A percentile compares a stretch with the other conserved stretches of the same genome.
These are phyloP conservation scores for Hypoxylon sp. DNA, from an alignment of 2,329 filamentous ascomycete species.

Conservation along the genomic window DNA sequence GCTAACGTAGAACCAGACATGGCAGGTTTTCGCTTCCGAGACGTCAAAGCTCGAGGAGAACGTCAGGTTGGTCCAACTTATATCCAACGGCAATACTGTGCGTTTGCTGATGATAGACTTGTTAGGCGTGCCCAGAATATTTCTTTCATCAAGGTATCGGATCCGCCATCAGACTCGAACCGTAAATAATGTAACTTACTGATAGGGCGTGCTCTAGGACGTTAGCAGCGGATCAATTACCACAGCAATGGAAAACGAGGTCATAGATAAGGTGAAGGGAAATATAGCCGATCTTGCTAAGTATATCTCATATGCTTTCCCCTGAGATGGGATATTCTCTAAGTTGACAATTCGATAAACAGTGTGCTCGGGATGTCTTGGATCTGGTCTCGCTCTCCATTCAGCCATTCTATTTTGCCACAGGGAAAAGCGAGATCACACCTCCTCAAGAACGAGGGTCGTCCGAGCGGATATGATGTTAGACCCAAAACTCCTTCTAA, in stretches of 20 bases:
- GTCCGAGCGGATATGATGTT: slow-evolving; percentile 3
- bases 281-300: slow-evolving; percentile 3
- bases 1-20: slow-evolving; percentile 1
- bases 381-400: neutral
- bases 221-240: neutral
- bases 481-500: neutral
- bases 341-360: neutral
- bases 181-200: neutral
- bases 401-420: neutral
- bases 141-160: slow-evolving; percentile 1
- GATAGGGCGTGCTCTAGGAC: neutral
- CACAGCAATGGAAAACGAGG: neutral
- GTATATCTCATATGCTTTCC: neutral
- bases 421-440: slow-evolving; percentile 2
- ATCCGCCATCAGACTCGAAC: neutral
- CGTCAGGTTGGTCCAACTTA: slow-evolving; percentile 2
- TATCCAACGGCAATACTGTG: neutral
- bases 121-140: neutral
- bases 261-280: neutral
- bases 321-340: neutral
- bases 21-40: neutral
- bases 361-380: slow-evolving; percentile 5
- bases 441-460: neutral
- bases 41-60: slow-evolving; percentile 3
- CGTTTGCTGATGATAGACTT: neutral